These are phyloP conservation scores for Botrytis sinoallii DNA, from an alignment of 2,329 filamentous ascomycete genomes.

Conservation along the genomic window DNA sequence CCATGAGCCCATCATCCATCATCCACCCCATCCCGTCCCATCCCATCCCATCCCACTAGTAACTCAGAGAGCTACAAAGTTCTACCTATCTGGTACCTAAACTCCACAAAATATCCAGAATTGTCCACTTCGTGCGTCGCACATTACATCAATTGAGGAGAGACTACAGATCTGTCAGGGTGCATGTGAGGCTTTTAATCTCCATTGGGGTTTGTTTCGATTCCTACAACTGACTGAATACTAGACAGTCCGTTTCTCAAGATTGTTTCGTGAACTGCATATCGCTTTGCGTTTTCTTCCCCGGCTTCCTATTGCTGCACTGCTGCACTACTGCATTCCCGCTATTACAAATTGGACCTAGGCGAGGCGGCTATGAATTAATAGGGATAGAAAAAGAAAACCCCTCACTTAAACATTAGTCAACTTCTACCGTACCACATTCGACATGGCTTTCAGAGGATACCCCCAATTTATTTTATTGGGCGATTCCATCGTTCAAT, in stretches of 20 bases:
- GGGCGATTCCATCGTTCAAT: constrained; percentile 84
- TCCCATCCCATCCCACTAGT: not conserved
- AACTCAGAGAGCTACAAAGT: not conserved
- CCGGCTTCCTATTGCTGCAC: not conserved
- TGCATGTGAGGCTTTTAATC: not conserved
- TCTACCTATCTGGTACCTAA: not conserved
- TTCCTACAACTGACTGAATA: not conserved
- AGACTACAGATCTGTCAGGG: not conserved
- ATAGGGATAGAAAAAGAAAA: not conserved
- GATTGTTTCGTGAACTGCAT: not conserved
- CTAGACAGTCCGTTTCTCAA: not conserved
- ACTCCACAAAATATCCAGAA: not conserved
- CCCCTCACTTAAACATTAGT: not conserved
- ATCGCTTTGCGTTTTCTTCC: not conserved
- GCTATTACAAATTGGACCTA: not conserved
- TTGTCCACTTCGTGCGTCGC: not conserved
- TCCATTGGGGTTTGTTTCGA: not conserved
- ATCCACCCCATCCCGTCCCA: not conserved
- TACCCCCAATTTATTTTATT: constrained; percentile 70
- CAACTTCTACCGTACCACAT: not conserved
- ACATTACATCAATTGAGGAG: not conserved
- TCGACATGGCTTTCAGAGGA: constrained; percentile 6
- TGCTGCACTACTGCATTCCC: not conserved
- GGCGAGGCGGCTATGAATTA: not conserved
- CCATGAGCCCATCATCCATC: not conserved